Conservation (phyloP, 2,329 filamentous ascomycete genomes). For the Paecilomyces niveus region DNA sequence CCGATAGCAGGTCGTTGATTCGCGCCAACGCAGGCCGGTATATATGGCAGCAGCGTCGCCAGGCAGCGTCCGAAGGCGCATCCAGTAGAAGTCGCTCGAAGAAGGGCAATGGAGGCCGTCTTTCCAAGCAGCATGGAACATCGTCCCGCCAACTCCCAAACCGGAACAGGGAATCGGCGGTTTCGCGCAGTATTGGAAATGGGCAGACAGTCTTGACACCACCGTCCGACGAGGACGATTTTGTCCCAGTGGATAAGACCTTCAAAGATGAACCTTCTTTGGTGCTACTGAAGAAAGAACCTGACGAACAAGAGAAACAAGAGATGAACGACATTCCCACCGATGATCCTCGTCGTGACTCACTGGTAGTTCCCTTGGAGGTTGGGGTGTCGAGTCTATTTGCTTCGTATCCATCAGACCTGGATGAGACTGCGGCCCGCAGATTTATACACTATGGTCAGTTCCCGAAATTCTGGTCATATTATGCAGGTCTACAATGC, state of each 20-base stretch:
- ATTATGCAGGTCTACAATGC: neutral
- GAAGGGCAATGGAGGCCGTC: neutral
- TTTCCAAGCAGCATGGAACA: neutral
- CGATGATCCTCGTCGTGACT: neutral
- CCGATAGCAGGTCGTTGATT: constrained; percentile 13
- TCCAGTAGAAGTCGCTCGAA: neutral
- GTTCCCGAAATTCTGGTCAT: neutral
- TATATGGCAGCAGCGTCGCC: constrained; percentile 15
- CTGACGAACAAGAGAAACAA: neutral
- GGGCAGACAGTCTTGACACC: neutral
- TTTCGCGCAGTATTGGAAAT: neutral
- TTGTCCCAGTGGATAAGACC: neutral
- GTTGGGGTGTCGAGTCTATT: neutral
- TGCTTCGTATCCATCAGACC: neutral
- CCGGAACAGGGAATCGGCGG: neutral
- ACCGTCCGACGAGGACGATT: neutral
- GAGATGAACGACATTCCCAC: neutral
- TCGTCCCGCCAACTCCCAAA: neutral
- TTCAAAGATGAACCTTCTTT: neutral
- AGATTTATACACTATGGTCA: neutral
- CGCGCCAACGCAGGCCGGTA: constrained; percentile 19
- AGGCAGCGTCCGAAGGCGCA: constrained; percentile 3
- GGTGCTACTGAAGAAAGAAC: neutral
- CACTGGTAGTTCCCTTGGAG: neutral
- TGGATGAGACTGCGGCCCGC: neutral